A percentile compares a stretch with the other conserved stretches of the same genome.
phyloP scores from a whole-genome alignment of 164 flowering plant species.

The Magnolia officinalis region DNA sequence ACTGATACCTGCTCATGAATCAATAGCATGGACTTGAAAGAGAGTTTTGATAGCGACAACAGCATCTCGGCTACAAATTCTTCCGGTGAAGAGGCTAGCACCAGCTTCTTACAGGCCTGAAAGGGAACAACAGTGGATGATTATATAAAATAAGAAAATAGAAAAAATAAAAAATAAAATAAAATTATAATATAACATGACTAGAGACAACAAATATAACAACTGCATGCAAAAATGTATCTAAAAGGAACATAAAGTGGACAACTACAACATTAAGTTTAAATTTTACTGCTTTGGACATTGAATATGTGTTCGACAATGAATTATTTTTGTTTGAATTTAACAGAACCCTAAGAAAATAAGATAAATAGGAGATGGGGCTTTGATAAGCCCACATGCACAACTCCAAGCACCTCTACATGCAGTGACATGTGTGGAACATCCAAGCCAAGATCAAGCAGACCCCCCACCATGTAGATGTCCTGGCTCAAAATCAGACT shows the following conservation, averaged over 20 bases:
- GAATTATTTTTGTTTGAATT: too few relatives aligned
- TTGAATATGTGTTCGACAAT: too few relatives aligned
- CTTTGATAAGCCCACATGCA: too few relatives aligned
- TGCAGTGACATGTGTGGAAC: too few relatives aligned
- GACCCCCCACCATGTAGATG: too few relatives aligned
- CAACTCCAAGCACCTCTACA: too few relatives aligned
- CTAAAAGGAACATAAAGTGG: background rate
- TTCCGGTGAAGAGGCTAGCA: conserved; percentile 42
- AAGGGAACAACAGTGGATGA: background rate
- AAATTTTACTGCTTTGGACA: too few relatives aligned
- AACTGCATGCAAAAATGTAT: background rate
- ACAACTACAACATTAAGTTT: too few relatives aligned
- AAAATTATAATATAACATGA: background rate
- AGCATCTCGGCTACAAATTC: conserved; percentile 47
- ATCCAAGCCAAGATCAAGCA: too few relatives aligned
- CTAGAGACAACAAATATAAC: background rate
- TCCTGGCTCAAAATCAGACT: too few relatives aligned
- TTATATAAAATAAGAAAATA: background rate
- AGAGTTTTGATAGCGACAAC: conserved; percentile 68
- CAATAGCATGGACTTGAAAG: conserved; percentile 45
- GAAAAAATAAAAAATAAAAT: background rate
- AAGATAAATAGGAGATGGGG: too few relatives aligned
- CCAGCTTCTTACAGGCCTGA: conserved; percentile 56
- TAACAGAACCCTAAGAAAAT: too few relatives aligned
- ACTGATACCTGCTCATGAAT: conserved; percentile 31